A percentile compares a stretch with the other conserved stretches of the same genome.
These are phyloP conservation scores for Haplosporangium sp. DNA, from an alignment of 371 early-diverging fungal species.

Conservation along the genomic window DNA sequence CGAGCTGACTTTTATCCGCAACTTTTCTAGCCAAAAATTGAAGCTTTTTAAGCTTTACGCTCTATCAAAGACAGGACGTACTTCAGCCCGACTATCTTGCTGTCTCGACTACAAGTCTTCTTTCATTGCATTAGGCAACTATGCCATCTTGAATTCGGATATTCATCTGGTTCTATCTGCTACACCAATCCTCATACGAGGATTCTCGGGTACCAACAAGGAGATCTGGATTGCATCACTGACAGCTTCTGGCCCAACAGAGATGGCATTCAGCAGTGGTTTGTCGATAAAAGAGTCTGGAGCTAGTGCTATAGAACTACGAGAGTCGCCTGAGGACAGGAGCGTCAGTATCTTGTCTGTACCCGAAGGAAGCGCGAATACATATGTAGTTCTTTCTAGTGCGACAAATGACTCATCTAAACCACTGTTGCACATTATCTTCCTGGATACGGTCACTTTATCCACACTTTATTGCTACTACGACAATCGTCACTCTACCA, in stretches of 20 bases:
- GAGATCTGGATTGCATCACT: conserved; percentile 81
- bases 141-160: conserved; percentile 62
- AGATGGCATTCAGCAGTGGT: conserved; percentile 63
- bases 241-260: conserved; percentile 65
- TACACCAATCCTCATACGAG: conserved; percentile 72
- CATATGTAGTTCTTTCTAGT: conserved; percentile 25
- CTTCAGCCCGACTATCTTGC: conserved; percentile 59
- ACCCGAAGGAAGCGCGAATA: conserved; percentile 28
- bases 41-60: conserved; percentile 61
- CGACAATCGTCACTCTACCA: conserved; percentile 22
- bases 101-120: conserved; percentile 72
- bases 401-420: neutral
- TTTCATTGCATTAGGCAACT: conserved; percentile 77
- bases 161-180: conserved; percentile 71
- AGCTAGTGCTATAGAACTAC: conserved; percentile 59
- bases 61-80: conserved; percentile 6
- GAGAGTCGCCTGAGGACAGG: conserved; percentile 64
- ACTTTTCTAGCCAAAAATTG: conserved; percentile 67
- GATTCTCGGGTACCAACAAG: conserved; percentile 16
- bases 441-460: conserved; percentile 25
- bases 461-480: conserved; percentile 46
- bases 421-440: conserved; percentile 30
- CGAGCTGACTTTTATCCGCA: conserved; percentile 76
- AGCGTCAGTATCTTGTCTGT: conserved; percentile 20
- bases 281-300: conserved; percentile 55